Evolutionary conservation across 1,284 basidiomycete genomes (phyloP).

Genomic region (Tilletiaria anomala): DNA sequence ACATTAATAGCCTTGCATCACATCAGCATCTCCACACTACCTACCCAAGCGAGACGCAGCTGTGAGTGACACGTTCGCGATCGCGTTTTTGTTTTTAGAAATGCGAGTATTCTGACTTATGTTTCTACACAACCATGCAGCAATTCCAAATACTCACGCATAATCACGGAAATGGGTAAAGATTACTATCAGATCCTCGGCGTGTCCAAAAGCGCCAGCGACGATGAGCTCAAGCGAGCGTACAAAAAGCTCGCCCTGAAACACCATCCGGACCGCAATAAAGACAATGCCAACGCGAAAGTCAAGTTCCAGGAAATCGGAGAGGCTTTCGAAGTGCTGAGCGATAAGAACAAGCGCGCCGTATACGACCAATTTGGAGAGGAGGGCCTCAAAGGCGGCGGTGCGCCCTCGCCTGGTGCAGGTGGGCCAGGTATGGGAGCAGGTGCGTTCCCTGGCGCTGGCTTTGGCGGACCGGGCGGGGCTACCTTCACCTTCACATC

Average conservation of each 20-base stretch:
- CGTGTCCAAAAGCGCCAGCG: slow-evolving; percentile 28
- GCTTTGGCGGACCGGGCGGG: neutral
- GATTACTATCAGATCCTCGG: slow-evolving; percentile 21
- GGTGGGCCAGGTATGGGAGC: slow-evolving; percentile 28
- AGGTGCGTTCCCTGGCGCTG: slow-evolving; percentile 1
- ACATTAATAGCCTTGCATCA: no score
- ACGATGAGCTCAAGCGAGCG: slow-evolving; percentile 36
- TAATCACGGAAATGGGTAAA: no score
- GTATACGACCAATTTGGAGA: slow-evolving; percentile 93
- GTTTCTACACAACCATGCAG: no score
- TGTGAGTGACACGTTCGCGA: no score
- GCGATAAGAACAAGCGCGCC: slow-evolving; percentile 78
- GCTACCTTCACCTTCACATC: neutral
- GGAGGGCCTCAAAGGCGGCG: slow-evolving; percentile 66
- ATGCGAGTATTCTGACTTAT: no score
- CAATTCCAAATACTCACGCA: no score
- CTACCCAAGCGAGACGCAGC: no score
- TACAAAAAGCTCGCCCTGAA: slow-evolving; percentile 51
- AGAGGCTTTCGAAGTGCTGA: slow-evolving; percentile 92
- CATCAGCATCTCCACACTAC: no score
- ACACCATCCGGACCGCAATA: slow-evolving; percentile 84
- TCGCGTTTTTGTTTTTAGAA: no score
- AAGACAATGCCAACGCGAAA: slow-evolving; percentile 56
- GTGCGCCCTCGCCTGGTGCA: slow-evolving; percentile 32
- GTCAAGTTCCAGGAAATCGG: slow-evolving; percentile 92